A percentile compares a stretch with the other conserved stretches of the same genome.
Evolutionary conservation across 331 rosid species (phyloP).

Genomic region (Cydonia oblonga): DNA sequence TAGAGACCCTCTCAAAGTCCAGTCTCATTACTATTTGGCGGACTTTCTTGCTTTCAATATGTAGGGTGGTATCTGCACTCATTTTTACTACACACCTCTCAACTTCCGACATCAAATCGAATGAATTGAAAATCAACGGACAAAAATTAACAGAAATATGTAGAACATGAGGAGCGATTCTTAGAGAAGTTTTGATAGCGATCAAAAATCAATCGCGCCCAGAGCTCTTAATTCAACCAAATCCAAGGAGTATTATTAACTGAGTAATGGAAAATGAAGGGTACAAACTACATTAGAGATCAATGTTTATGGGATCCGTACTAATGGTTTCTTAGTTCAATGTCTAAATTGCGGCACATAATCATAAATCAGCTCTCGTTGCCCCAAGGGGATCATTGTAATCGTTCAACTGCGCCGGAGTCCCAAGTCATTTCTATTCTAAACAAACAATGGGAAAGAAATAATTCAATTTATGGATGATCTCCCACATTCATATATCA

Average conservation of each 20-base stretch:
- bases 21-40: no score
- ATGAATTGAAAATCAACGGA: rapidly evolving
- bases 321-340: not conserved
- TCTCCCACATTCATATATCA: conserved; percentile 5
- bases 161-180: no score
- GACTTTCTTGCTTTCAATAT: no score
- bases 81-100: no score
- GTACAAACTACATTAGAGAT: not conserved
- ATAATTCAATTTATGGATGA: conserved; percentile 4
- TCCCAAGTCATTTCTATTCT: conserved; percentile 20
- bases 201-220: no score
- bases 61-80: no score
- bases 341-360: conserved; percentile 13
- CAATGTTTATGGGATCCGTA: not conserved
- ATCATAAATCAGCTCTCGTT: conserved; percentile 28
- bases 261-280: not conserved
- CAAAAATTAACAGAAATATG: no score
- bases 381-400: conserved; percentile 22
- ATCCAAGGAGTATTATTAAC: not conserved
- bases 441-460: conserved; percentile 27
- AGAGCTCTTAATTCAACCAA: no score
- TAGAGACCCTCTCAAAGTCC: not conserved
- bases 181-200: no score
- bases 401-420: conserved; percentile 10
- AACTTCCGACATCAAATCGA: rapidly evolving